These are phyloP conservation scores for Ceratocystis ficicola DNA, from an alignment of 2,329 filamentous ascomycete genomes.

Conservation along the genomic window DNA sequence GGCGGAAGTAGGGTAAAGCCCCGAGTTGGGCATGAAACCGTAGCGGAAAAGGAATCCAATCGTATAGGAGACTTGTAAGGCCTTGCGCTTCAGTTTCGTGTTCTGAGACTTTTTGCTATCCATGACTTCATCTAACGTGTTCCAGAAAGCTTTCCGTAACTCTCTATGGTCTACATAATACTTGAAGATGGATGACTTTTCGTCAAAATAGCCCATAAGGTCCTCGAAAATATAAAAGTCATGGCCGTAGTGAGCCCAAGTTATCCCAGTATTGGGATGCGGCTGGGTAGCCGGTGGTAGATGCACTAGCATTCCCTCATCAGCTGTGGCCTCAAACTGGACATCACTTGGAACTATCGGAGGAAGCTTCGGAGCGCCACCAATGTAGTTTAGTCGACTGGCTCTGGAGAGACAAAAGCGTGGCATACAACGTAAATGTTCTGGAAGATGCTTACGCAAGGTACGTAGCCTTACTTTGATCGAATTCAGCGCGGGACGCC, in stretches of 20 bases:
- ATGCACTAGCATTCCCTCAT: background rate
- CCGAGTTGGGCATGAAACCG: slow-evolving; percentile 1
- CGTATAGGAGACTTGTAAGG: background rate
- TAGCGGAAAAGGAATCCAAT: slow-evolving; percentile 3
- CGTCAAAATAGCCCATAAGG: slow-evolving; percentile 7
- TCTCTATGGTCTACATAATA: background rate
- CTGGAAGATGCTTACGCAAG: background rate
- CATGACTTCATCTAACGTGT: background rate
- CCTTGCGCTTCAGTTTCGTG: background rate
- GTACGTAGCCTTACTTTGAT: background rate
- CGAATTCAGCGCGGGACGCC: background rate
- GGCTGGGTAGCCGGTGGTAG: background rate
- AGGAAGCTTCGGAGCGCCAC: background rate
- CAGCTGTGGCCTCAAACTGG: background rate
- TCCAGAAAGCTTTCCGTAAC: background rate
- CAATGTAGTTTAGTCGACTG: background rate
- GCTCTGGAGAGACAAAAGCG: slow-evolving; percentile 2
- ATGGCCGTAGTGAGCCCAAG: slow-evolving; percentile 1
- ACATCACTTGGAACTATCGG: background rate
- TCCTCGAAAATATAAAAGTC: slow-evolving; percentile 14
- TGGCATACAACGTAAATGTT: background rate
- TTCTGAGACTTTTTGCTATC: background rate
- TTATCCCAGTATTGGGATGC: background rate
- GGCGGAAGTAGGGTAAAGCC: background rate
- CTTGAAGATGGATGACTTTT: slow-evolving; percentile 4